Base-by-base conservation (phyloP, 805 yeast genomes). In the Saccharomyces eubayanus region DNA sequence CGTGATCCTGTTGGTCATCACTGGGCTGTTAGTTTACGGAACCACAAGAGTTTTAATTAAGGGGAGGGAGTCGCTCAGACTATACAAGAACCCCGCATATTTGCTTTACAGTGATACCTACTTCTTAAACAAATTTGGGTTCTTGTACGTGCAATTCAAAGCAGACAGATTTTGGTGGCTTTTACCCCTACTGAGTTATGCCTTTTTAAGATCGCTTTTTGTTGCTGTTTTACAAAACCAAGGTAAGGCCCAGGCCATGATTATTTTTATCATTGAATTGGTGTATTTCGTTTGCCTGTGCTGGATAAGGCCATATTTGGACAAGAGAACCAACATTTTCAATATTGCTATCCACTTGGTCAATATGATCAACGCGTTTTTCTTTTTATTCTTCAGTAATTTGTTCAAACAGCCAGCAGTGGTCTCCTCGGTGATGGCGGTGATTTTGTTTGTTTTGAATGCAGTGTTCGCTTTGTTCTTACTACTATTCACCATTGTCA, bases 51-150 rank as follows among this genome's bases (percentile, higher is more conserved):
- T 90, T n/a, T 68, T 87, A 50, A 55, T 79, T n/a, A 77, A 83
- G 55, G 99, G 97, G 36, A 73, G 83, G 57, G 79, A 78, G 60
- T 90, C 97, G 0, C 74, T 78, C 28, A 74, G 77, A 55, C 76
- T 87, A 53, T 89, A 84, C 75, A 85, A 87, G 65, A 92, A 90
- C 64, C 96, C 99, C 0, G 98, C 99, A 0, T 92, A 89, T 66
- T 75, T 90, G 56, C 77, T 94, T 57, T 94, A 79, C 64, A 96
- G 98, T 49, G 96, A 94, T 66, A 78, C 84, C 3, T 80, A 77
- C 47, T 81, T 88, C 55, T 77, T 94, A 62, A 89, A 89, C 76
- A 81, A 87, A 63, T 92, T 85, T 73, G 99, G 99, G 0, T 94
- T 94, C 72, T 70, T 94, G 59, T 94, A 94, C 63, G 89, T 90